A percentile compares a stretch with the other conserved stretches of the same genome.
Conservation (phyloP, 1,284 basidiomycete genomes). For the Ustilago trichophora region DNA sequence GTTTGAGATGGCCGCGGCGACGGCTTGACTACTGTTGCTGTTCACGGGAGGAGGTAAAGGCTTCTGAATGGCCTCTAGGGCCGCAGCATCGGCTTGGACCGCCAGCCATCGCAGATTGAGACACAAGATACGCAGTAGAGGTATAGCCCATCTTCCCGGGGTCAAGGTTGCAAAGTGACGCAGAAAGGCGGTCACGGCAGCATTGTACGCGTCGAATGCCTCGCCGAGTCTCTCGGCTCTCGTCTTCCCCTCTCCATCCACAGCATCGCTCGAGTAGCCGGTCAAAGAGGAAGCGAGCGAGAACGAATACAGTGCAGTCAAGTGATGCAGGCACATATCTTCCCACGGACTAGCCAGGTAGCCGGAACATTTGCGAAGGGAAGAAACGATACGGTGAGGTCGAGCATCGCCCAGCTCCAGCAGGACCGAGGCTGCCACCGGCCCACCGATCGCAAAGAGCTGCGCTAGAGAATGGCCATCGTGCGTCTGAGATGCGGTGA, state of each 20-base stretch:
- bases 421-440: slow-evolving; percentile 20
- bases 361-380: slow-evolving; percentile 45
- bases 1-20: slow-evolving; percentile 10
- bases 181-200: slow-evolving; percentile 46
- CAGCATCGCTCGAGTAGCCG: not conserved
- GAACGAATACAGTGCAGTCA: slow-evolving; percentile 37
- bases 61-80: slow-evolving; percentile 2
- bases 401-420: slow-evolving; percentile 37
- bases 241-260: slow-evolving; percentile 36
- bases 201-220: slow-evolving; percentile 53
- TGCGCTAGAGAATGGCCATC: slow-evolving; percentile 49
- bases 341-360: slow-evolving; percentile 54
- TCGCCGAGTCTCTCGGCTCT: slow-evolving; percentile 33
- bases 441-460: slow-evolving; percentile 47
- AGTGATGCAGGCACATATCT: slow-evolving; percentile 51
- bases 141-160: slow-evolving; percentile 59
- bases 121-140: slow-evolving; percentile 51
- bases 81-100: slow-evolving; percentile 49
- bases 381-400: slow-evolving; percentile 23
- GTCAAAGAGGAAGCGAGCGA: slow-evolving; percentile 32
- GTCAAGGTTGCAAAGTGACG: slow-evolving; percentile 47
- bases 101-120: slow-evolving; percentile 54
- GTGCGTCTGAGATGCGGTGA: slow-evolving; percentile 10
- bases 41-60: too few species aligned
- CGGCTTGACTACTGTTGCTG: not conserved